Conservation (phyloP, 2,329 filamentous ascomycete species). For the Epicoccum nigrum region DNA sequence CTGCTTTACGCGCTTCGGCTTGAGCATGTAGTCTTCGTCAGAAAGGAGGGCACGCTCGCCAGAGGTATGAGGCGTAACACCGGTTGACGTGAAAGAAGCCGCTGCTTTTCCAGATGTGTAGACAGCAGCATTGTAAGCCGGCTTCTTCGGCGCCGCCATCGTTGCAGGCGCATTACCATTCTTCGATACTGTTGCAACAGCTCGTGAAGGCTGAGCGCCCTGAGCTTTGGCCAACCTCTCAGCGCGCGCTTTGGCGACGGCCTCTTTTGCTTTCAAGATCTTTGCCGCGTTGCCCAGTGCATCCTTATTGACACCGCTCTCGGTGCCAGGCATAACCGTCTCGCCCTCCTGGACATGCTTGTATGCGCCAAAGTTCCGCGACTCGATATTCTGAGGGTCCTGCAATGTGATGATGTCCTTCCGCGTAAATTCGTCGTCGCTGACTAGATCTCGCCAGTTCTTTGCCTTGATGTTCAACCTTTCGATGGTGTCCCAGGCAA, state of each 20-base stretch:
- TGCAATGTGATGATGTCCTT: constrained; percentile 96
- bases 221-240: constrained; percentile 62
- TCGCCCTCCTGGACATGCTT: constrained; percentile 88
- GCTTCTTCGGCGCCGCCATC: constrained; percentile 40
- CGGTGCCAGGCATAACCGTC: constrained; percentile 72
- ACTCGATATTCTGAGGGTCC: constrained; percentile 88
- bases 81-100: constrained; percentile 93
- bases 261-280: constrained; percentile 88
- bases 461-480: constrained; percentile 95
- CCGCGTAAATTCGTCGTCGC: constrained; percentile 83
- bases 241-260: constrained; percentile 85
- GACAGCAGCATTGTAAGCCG: constrained; percentile 77
- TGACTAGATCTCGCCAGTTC: constrained; percentile 90
- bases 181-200: constrained; percentile 27
- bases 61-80: constrained; percentile 88
- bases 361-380: constrained; percentile 83
- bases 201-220: constrained; percentile 24
- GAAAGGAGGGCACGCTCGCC: constrained; percentile 83
- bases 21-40: constrained; percentile 96
- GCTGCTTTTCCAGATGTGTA: constrained; percentile 92
- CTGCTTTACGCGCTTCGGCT: constrained; percentile 83
- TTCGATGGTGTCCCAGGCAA: constrained; percentile 94
- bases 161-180: constrained; percentile 38
- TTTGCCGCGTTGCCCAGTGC: constrained; percentile 82
- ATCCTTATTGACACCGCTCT: constrained; percentile 74